A percentile compares a stretch with the other conserved stretches of the same genome.
These are phyloP conservation scores for Phytopythium aichiense DNA, from an alignment of 352 stramenopile species.

Conservation along the genomic window DNA sequence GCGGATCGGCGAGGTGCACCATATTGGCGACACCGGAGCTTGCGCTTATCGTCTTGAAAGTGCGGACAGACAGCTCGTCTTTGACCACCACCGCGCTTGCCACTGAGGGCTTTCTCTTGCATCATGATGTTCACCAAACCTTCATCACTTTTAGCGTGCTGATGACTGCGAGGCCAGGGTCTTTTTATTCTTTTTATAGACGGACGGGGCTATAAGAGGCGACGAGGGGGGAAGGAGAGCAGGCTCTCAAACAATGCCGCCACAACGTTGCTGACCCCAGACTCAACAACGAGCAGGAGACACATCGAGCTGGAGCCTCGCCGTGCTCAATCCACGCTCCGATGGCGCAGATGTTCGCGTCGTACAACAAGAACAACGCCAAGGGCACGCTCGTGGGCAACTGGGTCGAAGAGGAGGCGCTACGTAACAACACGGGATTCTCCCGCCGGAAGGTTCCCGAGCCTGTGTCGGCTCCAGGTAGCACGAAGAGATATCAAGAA, in stretches of 20 bases:
- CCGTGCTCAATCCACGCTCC: neutral
- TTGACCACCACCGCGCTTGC: neutral
- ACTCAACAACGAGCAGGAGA: neutral
- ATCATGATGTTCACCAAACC: neutral
- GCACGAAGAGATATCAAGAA: no score
- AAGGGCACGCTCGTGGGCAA: slow-evolving; percentile 76
- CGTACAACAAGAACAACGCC: slow-evolving; percentile 83
- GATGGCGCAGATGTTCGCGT: slow-evolving; percentile 32
- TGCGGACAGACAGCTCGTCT: neutral
- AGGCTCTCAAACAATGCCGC: neutral
- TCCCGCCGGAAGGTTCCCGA: slow-evolving; percentile 50
- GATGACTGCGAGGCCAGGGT: neutral
- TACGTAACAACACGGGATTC: slow-evolving; percentile 55
- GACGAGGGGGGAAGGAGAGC: neutral
- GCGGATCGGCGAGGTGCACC: slow-evolving; percentile 54
- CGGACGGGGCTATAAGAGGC: neutral
- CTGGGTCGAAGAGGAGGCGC: slow-evolving; percentile 80
- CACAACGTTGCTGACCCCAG: neutral
- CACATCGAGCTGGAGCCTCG: neutral
- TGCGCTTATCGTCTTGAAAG: neutral
- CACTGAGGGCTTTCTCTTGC: neutral
- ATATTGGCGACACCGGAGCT: neutral
- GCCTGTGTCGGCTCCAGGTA: slow-evolving; percentile 25
- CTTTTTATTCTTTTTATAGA: slow-evolving; percentile 6
- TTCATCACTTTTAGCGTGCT: neutral